Evolutionary conservation across 2,329 filamentous ascomycete species (phyloP).

Genomic region (Daldinia sp.): DNA sequence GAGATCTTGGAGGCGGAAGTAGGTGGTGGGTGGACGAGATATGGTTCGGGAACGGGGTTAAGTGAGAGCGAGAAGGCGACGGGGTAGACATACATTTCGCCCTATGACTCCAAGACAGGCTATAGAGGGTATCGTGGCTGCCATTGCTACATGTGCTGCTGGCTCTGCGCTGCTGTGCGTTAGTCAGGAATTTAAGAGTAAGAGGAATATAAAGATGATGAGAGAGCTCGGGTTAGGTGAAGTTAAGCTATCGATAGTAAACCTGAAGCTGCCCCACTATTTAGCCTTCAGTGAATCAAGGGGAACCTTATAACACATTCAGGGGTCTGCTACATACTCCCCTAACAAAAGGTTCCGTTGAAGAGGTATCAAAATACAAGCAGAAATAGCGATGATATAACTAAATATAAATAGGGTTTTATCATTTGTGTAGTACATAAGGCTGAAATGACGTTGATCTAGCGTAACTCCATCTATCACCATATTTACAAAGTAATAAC

Average conservation of each 20-base stretch:
- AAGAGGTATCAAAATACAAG: not conserved
- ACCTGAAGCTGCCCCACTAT: conserved; percentile 29
- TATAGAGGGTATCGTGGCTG: conserved; percentile 79
- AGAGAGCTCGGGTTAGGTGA: conserved; percentile 1
- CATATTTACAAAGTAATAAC: conserved; percentile 20
- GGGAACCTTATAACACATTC: not conserved
- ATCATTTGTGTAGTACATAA: not conserved
- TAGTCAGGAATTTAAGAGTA: not conserved
- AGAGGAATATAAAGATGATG: not conserved
- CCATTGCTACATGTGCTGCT: conserved; percentile 57
- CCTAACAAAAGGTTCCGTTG: too few species aligned
- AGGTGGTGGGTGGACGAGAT: too few species aligned
- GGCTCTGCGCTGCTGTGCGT: conserved; percentile 1
- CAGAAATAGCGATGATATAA: not conserved
- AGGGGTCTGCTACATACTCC: not conserved
- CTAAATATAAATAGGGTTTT: not conserved
- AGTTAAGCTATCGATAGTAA: conserved; percentile 33
- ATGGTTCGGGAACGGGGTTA: not conserved
- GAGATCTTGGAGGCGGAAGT: too few species aligned
- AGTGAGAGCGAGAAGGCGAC: not conserved
- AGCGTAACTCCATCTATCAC: conserved; percentile 3
- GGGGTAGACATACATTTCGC: conserved; percentile 75
- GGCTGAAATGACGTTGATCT: not conserved
- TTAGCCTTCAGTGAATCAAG: conserved; percentile 12
- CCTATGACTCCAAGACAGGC: conserved; percentile 95